Conservation (phyloP, 1,284 basidiomycete species). For the Gymnopus androsaceus region DNA sequence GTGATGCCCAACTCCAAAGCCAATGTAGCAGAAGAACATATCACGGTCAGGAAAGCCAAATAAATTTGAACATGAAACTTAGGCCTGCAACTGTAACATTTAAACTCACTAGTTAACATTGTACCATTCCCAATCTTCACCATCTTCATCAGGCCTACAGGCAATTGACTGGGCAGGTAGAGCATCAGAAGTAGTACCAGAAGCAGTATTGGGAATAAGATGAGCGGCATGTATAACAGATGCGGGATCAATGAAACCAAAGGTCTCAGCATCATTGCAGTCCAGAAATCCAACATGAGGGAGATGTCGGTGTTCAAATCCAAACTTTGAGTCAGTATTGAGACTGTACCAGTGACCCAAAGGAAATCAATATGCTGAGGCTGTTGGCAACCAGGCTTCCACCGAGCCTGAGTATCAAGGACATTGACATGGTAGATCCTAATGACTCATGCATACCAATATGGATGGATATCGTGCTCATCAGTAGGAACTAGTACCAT, state of each 20-base stretch:
- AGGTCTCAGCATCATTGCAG: slow-evolving; percentile 30
- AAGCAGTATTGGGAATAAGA: slow-evolving; percentile 35
- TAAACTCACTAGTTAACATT: slow-evolving; percentile 38
- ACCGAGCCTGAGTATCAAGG: no score
- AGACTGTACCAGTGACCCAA: slow-evolving; percentile 19
- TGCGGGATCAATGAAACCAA: slow-evolving; percentile 42
- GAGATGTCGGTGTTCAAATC: slow-evolving; percentile 26
- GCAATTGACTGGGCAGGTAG: slow-evolving; percentile 29
- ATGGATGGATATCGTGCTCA: slow-evolving; percentile 19
- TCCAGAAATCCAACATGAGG: slow-evolving; percentile 36
- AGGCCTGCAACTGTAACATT: slow-evolving; percentile 20
- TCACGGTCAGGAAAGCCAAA: slow-evolving; percentile 38
- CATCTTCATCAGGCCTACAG: slow-evolving; percentile 10
- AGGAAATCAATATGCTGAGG: slow-evolving; percentile 18
- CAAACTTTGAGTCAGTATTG: slow-evolving; percentile 23
- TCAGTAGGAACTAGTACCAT: slow-evolving; percentile 36
- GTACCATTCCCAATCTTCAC: slow-evolving; percentile 34
- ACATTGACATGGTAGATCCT: slow-evolving; percentile 7
- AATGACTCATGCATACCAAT: slow-evolving; percentile 6
- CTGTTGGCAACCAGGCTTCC: not conserved
- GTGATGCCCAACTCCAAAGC: slow-evolving; percentile 34
- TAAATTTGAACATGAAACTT: not conserved
- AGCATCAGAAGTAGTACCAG: slow-evolving; percentile 26
- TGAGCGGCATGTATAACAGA: slow-evolving; percentile 37
- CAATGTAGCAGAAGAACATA: slow-evolving; percentile 33